Evolutionary conservation across 768 basidiomycete species (phyloP).

Genomic region (Collybia nuda): DNA sequence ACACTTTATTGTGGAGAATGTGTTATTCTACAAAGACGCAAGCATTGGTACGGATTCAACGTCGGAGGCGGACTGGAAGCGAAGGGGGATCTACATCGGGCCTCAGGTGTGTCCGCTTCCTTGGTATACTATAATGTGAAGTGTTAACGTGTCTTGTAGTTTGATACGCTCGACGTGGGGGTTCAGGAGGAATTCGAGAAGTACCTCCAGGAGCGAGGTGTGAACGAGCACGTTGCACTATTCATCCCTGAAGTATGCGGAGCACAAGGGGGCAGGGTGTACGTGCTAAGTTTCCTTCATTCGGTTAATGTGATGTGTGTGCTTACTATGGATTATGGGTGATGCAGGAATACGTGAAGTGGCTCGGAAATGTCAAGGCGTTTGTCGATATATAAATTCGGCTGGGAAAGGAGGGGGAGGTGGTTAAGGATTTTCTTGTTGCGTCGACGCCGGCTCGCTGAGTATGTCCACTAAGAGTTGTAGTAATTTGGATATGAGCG

Average conservation of each 20-base stretch:
- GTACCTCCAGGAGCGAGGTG: slow-evolving; percentile 87
- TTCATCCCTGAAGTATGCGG: slow-evolving; percentile 92
- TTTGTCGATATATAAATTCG: slow-evolving; percentile 66
- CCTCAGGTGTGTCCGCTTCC: too few species aligned
- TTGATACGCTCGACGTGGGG: slow-evolving; percentile 82
- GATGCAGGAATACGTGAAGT: slow-evolving; percentile 84
- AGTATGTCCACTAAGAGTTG: background rate
- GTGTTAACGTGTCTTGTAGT: too few species aligned
- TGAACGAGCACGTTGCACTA: slow-evolving; percentile 77
- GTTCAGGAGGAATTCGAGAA: slow-evolving; percentile 93
- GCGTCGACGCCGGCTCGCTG: background rate
- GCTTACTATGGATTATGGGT: slow-evolving; percentile 7
- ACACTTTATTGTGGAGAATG: slow-evolving; percentile 83
- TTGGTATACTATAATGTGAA: too few species aligned
- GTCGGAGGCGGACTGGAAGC: slow-evolving; percentile 92
- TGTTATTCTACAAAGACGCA: slow-evolving; percentile 78
- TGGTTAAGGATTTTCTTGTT: background rate
- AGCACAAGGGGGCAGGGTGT: slow-evolving; percentile 95
- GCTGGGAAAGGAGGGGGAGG: too few species aligned
- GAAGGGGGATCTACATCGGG: slow-evolving; percentile 89
- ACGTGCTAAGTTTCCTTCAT: slow-evolving; percentile 20
- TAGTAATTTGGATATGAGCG: background rate
- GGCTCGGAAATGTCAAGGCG: slow-evolving; percentile 79
- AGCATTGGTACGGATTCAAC: slow-evolving; percentile 74
- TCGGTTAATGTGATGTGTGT: slow-evolving; percentile 3